Evolutionary conservation across 2,329 filamentous ascomycete species (phyloP).

Genomic region (Aureobasidium melanogenum): DNA sequence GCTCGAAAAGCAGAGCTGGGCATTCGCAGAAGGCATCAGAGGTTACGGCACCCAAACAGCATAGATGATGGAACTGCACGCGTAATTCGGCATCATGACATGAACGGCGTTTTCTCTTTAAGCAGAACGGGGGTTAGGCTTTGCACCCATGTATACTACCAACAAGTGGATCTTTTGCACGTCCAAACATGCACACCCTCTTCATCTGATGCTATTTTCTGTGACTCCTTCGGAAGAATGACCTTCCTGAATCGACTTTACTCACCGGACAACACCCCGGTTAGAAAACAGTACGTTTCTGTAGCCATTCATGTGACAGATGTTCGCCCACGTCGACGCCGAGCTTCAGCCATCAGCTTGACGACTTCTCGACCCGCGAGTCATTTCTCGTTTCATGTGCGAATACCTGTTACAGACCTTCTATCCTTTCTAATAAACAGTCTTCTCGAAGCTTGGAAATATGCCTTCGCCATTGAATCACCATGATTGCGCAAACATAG

Average conservation of each 20-base stretch:
- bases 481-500: neutral
- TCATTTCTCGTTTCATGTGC: neutral
- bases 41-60: constrained; percentile 80
- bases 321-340: neutral
- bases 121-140: neutral
- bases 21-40: constrained; percentile 88
- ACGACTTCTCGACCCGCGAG: neutral
- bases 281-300: too few relatives aligned
- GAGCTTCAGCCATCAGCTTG: neutral
- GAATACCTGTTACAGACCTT: neutral
- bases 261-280: too few relatives aligned
- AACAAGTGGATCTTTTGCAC: neutral
- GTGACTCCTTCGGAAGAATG: too few relatives aligned
- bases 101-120: constrained; percentile 8
- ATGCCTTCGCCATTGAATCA: neutral
- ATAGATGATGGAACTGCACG: constrained; percentile 14
- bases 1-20: constrained; percentile 95
- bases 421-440: neutral
- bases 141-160: constrained; percentile 7
- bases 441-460: neutral
- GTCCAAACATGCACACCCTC: neutral
- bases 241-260: too few relatives aligned
- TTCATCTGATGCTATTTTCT: too few relatives aligned
- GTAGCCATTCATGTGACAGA: neutral
- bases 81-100: constrained; percentile 11